These are phyloP conservation scores for Lippia alba DNA, from an alignment of 305 asterid genomes.

Conservation along the genomic window DNA sequence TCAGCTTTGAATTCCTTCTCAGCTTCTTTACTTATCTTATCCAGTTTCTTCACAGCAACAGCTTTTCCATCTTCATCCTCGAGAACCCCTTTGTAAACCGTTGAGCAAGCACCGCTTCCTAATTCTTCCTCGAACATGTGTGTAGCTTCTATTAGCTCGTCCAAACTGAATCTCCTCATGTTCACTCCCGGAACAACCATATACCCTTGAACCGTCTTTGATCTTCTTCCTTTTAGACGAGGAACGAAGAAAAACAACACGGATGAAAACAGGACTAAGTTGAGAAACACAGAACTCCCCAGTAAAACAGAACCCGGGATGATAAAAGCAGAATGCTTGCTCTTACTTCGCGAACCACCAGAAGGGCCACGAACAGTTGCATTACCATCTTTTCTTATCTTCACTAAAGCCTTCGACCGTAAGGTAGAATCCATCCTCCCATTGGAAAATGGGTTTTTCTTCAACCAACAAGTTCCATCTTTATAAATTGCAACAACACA, in stretches of 20 bases:
- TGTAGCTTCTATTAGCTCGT: conserved; percentile 45
- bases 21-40: conserved; percentile 20
- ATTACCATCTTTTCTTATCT: conserved; percentile 29
- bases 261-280: conserved; percentile 17
- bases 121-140: conserved; percentile 37
- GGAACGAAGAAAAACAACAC: not conserved
- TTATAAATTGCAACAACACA: conserved; percentile 43
- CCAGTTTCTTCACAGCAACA: conserved; percentile 37
- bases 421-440: conserved; percentile 38
- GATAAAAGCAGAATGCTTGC: conserved; percentile 25
- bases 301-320: conserved; percentile 39
- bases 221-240: conserved; percentile 11
- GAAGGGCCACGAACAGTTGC: not conserved
- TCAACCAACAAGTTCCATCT: conserved; percentile 45
- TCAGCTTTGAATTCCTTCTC: conserved; percentile 38
- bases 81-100: conserved; percentile 39
- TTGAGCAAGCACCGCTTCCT: conserved; percentile 43
- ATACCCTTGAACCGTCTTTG: not conserved
- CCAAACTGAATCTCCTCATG: conserved; percentile 32
- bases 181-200: conserved; percentile 31
- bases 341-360: not conserved
- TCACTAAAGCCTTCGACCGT: conserved; percentile 44
- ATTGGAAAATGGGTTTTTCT: conserved; percentile 45
- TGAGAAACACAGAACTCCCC: conserved; percentile 43
- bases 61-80: conserved; percentile 27